Evolutionary conservation across 1,284 basidiomycete genomes (phyloP), one percentile per base, ranked within the genome.

Genomic region (Phlebopus sp.): DNA sequence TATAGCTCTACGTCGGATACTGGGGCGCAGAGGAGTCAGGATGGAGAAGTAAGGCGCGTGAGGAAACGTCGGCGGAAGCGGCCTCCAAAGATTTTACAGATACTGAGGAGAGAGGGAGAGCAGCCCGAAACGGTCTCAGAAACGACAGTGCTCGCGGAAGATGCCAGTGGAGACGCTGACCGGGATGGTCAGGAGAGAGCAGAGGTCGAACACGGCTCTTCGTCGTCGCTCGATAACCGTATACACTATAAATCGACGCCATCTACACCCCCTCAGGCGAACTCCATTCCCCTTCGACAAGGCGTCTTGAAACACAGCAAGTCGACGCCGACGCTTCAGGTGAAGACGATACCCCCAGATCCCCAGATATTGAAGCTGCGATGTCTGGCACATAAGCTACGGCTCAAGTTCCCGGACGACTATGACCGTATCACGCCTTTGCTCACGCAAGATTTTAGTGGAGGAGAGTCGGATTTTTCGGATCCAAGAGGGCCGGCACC

Each of bases 391-490:
- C 72, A 75, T 54, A 81, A 81, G 56, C 66, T 85, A 42, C 73
- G 76, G 40, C 69, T 77, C 52, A 66, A 77, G 36, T 85, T 84
- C 59, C 79, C 79, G 10, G 72, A 76, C 52, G 78, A 84, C 52
- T 69, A 69, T 39, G 68, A 67, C 15, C 66, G 70, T 23, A 70
- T 85, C 34, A 68, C 70, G 23, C 56, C 62, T 30, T 66, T 84
- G 25, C 70, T 78, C 39, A 65, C 72, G 23, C 62, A 71, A 45
- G 68, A 72, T 45, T 69, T 67, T 46, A 64, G 66, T 44, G 64
- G 70, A 2, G 64, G 59, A 13, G 61, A 68, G 50, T 66, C 64
- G 44, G 64, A 62, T 47, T 74, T 53, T 58, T 64, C 70, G 18
- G 67, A 73, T 41, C 73, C 76, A 27, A 70, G 78, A 44, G 79